These are phyloP conservation scores for Nitzschia sp. DNA, from an alignment of 108 stramenopile species.

Conservation along the genomic window DNA sequence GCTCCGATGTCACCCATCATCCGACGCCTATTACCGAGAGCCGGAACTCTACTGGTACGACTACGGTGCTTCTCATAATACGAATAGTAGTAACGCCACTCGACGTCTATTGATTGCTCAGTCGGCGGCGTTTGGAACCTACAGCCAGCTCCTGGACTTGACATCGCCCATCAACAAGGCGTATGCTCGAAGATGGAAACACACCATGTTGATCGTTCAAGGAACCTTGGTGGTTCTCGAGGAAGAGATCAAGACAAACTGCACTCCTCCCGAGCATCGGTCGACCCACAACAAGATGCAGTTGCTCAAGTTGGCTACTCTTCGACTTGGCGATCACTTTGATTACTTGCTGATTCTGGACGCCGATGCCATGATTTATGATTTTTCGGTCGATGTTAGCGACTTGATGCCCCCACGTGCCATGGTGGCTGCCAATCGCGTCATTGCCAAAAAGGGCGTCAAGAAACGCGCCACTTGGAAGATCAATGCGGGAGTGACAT, in stretches of 20 bases:
- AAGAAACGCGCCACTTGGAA: conserved; percentile 37
- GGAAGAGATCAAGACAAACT: conserved; percentile 13
- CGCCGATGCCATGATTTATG: conserved; percentile 40
- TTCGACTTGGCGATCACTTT: conserved; percentile 3
- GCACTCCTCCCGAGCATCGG: conserved; percentile 18
- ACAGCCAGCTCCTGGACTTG: conserved; percentile 22
- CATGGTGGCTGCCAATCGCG: conserved; percentile 31
- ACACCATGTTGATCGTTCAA: conserved; percentile 25
- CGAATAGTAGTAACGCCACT: neutral
- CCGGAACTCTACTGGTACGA: conserved; percentile 16
- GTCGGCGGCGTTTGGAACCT: conserved; percentile 32
- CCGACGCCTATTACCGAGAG: conserved; percentile 2
- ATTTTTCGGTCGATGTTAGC: conserved; percentile 25
- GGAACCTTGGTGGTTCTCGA: conserved; percentile 26
- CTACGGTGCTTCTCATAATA: neutral
- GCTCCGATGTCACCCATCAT: neutral
- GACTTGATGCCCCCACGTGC: conserved; percentile 5
- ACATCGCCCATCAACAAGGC: conserved; percentile 29
- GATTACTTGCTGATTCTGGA: conserved; percentile 38
- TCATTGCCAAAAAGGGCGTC: conserved; percentile 2
- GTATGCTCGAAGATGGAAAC: conserved; percentile 30
- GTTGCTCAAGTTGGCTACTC: conserved; percentile 16
- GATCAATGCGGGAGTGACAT: conserved; percentile 39
- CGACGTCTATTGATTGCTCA: conserved; percentile 32
- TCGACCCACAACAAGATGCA: conserved; percentile 39